phyloP scores from a whole-genome alignment of 306 rosid species.

The Macrotyloma uniflorum region DNA sequence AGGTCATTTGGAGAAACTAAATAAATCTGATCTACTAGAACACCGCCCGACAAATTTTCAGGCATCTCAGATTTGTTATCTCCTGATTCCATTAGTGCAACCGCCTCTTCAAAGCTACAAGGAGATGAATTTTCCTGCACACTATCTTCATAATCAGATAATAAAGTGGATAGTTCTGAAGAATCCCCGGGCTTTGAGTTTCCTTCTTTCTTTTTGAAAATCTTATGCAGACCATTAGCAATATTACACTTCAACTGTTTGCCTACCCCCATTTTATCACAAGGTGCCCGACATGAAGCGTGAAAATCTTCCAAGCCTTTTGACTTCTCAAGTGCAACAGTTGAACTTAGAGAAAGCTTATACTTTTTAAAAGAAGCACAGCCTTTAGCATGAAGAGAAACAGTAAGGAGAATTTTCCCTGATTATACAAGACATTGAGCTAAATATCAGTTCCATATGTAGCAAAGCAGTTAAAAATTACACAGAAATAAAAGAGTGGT shows the following conservation, averaged over 20 bases:
- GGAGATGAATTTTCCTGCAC: conserved; percentile 45
- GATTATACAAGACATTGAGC: conserved; percentile 38
- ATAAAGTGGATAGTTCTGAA: conserved; percentile 55
- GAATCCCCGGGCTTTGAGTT: conserved; percentile 43
- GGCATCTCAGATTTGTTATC: conserved; percentile 60
- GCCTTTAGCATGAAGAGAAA: conserved; percentile 65
- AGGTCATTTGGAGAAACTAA: conserved; percentile 54
- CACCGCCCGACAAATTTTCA: conserved; percentile 68
- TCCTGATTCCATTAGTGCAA: conserved; percentile 55
- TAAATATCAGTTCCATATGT: conserved; percentile 9
- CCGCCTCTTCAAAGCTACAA: conserved; percentile 69
- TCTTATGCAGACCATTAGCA: conserved; percentile 52
- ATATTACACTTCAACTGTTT: conserved; percentile 62
- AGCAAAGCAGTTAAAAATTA: background rate
- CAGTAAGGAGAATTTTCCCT: conserved; percentile 80
- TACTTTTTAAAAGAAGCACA: conserved; percentile 32
- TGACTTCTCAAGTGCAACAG: conserved; percentile 38
- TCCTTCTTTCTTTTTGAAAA: conserved; percentile 69
- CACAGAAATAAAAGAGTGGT: background rate
- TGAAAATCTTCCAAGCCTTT: conserved; percentile 40
- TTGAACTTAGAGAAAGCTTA: conserved; percentile 37
- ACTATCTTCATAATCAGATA: conserved; percentile 63
- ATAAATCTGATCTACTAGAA: conserved; percentile 69
- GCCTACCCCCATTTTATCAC: conserved; percentile 52
- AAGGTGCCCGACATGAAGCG: conserved; percentile 35